Percentiles rank a stretch among this genome's conserved stretches.
Evolutionary conservation across 1,284 basidiomycete genomes (phyloP).

Genomic region (Boletus mariae): DNA sequence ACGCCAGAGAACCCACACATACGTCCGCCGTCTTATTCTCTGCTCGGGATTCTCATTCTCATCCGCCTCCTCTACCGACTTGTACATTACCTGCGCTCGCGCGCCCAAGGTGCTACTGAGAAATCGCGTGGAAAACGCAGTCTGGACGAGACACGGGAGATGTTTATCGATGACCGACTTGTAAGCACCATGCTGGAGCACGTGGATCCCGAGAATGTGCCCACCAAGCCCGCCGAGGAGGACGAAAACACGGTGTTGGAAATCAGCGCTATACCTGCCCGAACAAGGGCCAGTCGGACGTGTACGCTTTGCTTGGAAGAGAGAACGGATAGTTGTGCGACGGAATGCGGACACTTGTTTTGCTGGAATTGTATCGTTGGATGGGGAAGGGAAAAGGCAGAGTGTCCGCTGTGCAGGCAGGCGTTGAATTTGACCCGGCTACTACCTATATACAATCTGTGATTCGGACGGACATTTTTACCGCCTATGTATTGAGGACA

Average conservation of each 20-base stretch:
- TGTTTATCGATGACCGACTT: conserved; percentile 62
- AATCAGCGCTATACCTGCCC: conserved; percentile 48
- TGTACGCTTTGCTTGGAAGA: conserved; percentile 88
- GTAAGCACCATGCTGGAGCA: conserved; percentile 57
- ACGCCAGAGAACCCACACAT: conserved; percentile 67
- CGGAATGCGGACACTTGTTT: conserved; percentile 93
- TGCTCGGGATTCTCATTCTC: conserved; percentile 75
- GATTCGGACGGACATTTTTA: conserved; percentile 13
- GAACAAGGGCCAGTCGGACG: conserved; percentile 59
- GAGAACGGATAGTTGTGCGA: conserved; percentile 75
- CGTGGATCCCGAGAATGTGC: conserved; percentile 49
- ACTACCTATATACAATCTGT: conserved; percentile 84
- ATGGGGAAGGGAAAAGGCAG: conserved; percentile 88
- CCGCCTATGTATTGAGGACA: conserved; percentile 6
- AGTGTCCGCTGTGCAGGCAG: conserved; percentile 87
- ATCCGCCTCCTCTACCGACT: conserved; percentile 69
- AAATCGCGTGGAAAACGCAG: conserved; percentile 34
- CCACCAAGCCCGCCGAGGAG: conserved; percentile 58
- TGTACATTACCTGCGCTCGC: conserved; percentile 40
- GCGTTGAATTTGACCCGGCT: conserved; percentile 68
- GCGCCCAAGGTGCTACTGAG: conserved; percentile 14
- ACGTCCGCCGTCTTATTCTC: conserved; percentile 78
- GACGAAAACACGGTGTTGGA: conserved; percentile 66
- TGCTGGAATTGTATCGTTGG: conserved; percentile 91
- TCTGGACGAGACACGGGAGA: conserved; percentile 41